These are phyloP conservation scores for Penicillium ochrochloron DNA, from an alignment of 495 filamentous ascomycete species.

Conservation along the genomic window DNA sequence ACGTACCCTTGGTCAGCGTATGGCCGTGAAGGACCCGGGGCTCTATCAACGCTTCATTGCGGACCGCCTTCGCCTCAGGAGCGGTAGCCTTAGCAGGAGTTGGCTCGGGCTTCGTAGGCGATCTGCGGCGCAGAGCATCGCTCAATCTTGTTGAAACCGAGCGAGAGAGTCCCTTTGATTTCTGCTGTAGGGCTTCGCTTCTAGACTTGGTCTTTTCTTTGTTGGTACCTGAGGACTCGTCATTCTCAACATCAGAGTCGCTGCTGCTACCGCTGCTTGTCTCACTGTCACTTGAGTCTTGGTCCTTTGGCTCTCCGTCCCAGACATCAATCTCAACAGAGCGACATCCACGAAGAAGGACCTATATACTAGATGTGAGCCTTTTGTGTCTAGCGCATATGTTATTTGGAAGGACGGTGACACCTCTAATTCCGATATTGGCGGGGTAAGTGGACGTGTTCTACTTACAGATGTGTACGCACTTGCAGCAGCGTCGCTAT, in stretches of 20 bases:
- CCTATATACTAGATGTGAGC: slow-evolving; percentile 39
- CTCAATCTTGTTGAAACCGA: slow-evolving; percentile 34
- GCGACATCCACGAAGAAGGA: slow-evolving; percentile 78
- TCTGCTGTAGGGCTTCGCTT: slow-evolving; percentile 27
- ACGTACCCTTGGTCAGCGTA: slow-evolving; percentile 84
- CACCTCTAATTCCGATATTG: too few species aligned
- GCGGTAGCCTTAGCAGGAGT: neutral
- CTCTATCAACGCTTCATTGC: slow-evolving; percentile 54
- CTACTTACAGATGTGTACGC: slow-evolving; percentile 80
- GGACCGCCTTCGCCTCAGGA: slow-evolving; percentile 11
- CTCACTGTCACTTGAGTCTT: slow-evolving; percentile 31
- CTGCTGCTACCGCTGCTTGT: slow-evolving; percentile 32
- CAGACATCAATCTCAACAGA: slow-evolving; percentile 97
- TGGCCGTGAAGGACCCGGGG: slow-evolving; percentile 86
- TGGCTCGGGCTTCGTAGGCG: slow-evolving; percentile 12
- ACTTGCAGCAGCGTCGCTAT: slow-evolving; percentile 76
- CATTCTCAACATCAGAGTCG: slow-evolving; percentile 27
- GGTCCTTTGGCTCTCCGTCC: slow-evolving; percentile 70
- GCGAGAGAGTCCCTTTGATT: slow-evolving; percentile 19
- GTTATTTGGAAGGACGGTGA: neutral
- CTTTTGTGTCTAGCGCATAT: neutral
- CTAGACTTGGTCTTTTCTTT: slow-evolving; percentile 29
- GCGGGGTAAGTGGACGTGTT: neutral
- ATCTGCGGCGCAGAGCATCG: slow-evolving; percentile 31
- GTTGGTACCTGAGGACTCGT: slow-evolving; percentile 11